Conservation (phyloP, 208 protist genomes). For the Leishmania martiniquensis region DNA sequence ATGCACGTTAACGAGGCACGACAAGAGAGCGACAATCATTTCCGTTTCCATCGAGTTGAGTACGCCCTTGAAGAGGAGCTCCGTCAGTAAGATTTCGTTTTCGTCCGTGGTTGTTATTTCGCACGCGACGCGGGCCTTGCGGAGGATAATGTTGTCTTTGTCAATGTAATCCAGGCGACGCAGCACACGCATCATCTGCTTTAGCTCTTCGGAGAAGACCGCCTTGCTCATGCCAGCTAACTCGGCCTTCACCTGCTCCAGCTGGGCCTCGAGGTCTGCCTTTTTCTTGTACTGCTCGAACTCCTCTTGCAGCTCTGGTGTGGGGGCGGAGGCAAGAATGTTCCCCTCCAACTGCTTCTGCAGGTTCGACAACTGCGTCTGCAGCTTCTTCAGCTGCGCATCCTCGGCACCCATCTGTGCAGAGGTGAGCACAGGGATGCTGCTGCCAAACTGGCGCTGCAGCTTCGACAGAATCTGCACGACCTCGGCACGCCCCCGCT, state of each 20-base stretch:
- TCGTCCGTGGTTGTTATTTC: conserved; percentile 98
- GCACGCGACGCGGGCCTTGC: conserved; percentile 98
- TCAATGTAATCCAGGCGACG: conserved; percentile 96
- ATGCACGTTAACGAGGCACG: conserved; percentile 97
- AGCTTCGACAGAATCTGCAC: conserved; percentile 85
- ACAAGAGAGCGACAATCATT: conserved; percentile 96
- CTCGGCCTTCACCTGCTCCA: conserved; percentile 77
- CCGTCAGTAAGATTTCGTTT: conserved; percentile 98
- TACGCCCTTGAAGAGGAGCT: conserved; percentile 98
- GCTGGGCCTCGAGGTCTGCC: conserved; percentile 61
- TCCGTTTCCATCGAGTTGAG: conserved; percentile 97
- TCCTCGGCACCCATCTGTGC: conserved; percentile 97
- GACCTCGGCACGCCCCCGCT: conserved; percentile 70
- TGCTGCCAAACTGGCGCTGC: conserved; percentile 64
- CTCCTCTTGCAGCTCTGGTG: conserved; percentile 51
- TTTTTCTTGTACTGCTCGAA: conserved; percentile 81
- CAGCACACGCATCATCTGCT: conserved; percentile 97
- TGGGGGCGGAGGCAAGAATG: conserved; percentile 63
- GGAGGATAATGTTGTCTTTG: conserved; percentile 97
- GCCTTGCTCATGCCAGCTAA: conserved; percentile 85
- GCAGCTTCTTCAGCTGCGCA: conserved; percentile 68
- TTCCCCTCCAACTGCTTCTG: conserved; percentile 83
- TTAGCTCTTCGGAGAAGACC: conserved; percentile 95
- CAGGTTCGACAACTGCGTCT: conserved; percentile 85
- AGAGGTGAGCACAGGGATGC: conserved; percentile 94